A percentile compares a stretch with the other conserved stretches of the same genome.
phyloP scores from a whole-genome alignment of 106 monocot genomes.

The Acorus gramineus region DNA sequence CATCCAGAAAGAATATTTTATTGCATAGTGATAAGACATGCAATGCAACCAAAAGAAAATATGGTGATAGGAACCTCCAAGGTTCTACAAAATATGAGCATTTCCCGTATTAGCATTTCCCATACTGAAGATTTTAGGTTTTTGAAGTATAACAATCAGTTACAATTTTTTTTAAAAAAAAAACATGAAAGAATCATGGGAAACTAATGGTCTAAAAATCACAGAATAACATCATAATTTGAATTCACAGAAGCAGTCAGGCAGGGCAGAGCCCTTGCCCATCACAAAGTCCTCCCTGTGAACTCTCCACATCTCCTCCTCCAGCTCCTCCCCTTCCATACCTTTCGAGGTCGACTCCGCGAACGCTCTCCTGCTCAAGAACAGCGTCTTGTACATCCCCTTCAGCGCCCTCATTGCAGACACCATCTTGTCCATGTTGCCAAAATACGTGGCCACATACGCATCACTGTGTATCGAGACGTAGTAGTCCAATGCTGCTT shows the following conservation, averaged over 20 bases:
- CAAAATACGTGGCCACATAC: constrained; percentile 82
- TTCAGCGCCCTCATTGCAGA: constrained; percentile 61
- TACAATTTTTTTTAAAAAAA: too few relatives aligned
- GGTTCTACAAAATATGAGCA: too few relatives aligned
- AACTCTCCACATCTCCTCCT: constrained; percentile 46
- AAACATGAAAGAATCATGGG: too few relatives aligned
- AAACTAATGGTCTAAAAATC: too few relatives aligned
- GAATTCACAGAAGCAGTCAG: constrained; percentile 85
- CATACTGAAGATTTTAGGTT: too few relatives aligned
- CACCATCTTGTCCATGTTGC: constrained; percentile 99
- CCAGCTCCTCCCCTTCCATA: constrained; percentile 39
- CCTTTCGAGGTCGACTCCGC: constrained; percentile 37
- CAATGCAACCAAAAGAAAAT: too few relatives aligned
- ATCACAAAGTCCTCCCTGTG: constrained; percentile 66
- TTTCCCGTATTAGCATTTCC: too few relatives aligned
- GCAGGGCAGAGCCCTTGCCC: constrained; percentile 70
- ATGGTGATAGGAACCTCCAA: too few relatives aligned
- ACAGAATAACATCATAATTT: constrained; percentile 20
- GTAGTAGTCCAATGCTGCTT: constrained; percentile 88
- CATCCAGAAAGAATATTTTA: too few relatives aligned
- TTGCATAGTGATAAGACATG: too few relatives aligned
- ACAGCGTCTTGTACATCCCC: constrained; percentile 51
- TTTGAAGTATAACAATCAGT: too few relatives aligned
- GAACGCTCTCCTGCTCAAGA: constrained; percentile 70
- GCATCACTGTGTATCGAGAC: constrained; percentile 75